phyloP scores from a whole-genome alignment of 192 early-diverging fungal genomes.

The Chytriomyces sp. region DNA sequence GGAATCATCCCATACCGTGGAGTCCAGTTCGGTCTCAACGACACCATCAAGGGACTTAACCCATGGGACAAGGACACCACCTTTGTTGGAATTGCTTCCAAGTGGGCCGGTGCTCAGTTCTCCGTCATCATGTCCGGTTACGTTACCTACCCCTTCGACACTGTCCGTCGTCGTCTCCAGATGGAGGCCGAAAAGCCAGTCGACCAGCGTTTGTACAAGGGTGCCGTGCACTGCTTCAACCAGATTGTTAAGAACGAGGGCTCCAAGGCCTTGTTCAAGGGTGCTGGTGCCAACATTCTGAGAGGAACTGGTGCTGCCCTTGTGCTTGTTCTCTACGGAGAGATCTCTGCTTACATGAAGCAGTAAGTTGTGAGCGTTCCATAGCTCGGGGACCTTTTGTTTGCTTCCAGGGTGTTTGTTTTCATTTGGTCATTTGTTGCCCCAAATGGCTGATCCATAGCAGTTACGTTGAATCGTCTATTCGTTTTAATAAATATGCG shows the following conservation, averaged over 20 bases:
- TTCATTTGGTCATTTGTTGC: too few species aligned
- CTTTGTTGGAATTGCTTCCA: slow-evolving; percentile 38
- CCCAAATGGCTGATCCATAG: too few species aligned
- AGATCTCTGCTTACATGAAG: slow-evolving; percentile 40
- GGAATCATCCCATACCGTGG: slow-evolving; percentile 93
- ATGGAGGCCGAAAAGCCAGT: slow-evolving; percentile 84
- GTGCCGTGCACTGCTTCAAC: slow-evolving; percentile 82
- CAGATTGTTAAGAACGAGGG: slow-evolving; percentile 93
- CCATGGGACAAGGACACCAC: slow-evolving; percentile 41
- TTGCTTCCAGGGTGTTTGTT: too few species aligned
- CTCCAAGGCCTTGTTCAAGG: slow-evolving; percentile 93
- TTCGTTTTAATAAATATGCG: too few species aligned
- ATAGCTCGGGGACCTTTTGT: too few species aligned
- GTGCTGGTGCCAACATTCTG: slow-evolving; percentile 98
- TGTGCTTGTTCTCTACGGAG: slow-evolving; percentile 76
- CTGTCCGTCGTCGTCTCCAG: slow-evolving; percentile 96
- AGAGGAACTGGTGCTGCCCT: slow-evolving; percentile 96
- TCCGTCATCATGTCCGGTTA: slow-evolving; percentile 32
- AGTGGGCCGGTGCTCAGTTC: slow-evolving; percentile 37
- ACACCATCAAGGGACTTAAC: slow-evolving; percentile 66
- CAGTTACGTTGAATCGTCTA: too few species aligned
- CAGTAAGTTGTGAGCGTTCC: not conserved
- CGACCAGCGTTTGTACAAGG: slow-evolving; percentile 70
- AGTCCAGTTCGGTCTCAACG: slow-evolving; percentile 81
- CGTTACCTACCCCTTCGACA: slow-evolving; percentile 88